phyloP scores from a whole-genome alignment of 2,329 filamentous ascomycete genomes.

The Nemania sp. region DNA sequence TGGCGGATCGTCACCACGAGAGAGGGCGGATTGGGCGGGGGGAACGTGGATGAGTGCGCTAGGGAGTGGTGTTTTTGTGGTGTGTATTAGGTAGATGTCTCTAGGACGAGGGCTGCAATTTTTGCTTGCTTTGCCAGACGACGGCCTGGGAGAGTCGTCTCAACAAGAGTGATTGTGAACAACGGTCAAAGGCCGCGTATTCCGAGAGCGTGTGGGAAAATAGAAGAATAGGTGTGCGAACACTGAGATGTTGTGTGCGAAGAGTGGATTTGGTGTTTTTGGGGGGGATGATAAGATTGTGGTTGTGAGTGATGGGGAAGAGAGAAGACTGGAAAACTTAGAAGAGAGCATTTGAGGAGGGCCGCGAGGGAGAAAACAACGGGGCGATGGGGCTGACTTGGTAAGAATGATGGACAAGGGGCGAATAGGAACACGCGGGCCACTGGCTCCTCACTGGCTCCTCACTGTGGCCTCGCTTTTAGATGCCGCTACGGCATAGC shows the following conservation, averaged over 20 bases:
- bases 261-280: slow-evolving; percentile 27
- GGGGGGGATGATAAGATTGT: slow-evolving; percentile 34
- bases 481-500: slow-evolving; percentile 1
- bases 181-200: slow-evolving; percentile 31
- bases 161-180: slow-evolving; percentile 10
- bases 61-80: no score
- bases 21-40: slow-evolving; percentile 26
- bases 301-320: slow-evolving; percentile 36
- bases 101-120: background rate
- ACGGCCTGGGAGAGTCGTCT: slow-evolving; percentile 13
- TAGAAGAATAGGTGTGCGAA: slow-evolving; percentile 19
- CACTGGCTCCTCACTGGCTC: slow-evolving; percentile 12
- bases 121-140: slow-evolving; percentile 3
- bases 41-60: no score
- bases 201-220: slow-evolving; percentile 18
- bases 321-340: slow-evolving; percentile 32
- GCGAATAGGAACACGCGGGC: slow-evolving; percentile 37
- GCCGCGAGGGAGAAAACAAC: slow-evolving; percentile 28
- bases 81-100: slow-evolving; percentile 5
- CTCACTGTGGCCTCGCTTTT: background rate
- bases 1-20: slow-evolving; percentile 36
- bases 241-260: slow-evolving; percentile 30
- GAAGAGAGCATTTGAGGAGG: slow-evolving; percentile 32
- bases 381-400: slow-evolving; percentile 32
- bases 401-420: slow-evolving; percentile 19